Percentiles rank a stretch among this genome's conserved stretches.
Evolutionary conservation across 2,329 filamentous ascomycete genomes (phyloP).

Genomic region (Fusarium odoratissimum): DNA sequence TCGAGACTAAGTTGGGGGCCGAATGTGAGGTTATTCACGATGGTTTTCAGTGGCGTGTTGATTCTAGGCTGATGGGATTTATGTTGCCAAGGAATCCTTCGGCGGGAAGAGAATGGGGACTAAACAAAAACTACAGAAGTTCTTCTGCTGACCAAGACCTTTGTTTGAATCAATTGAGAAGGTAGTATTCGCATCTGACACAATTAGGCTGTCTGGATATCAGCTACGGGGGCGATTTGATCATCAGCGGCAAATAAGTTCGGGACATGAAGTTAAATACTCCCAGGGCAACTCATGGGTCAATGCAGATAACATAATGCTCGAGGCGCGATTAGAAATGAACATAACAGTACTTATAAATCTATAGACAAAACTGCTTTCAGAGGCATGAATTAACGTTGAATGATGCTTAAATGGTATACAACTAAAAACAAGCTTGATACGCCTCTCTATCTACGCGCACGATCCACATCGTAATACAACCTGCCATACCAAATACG

Average conservation of each 20-base stretch:
- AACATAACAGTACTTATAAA: no score
- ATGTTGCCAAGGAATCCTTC: slow-evolving; percentile 9
- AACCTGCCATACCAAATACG: neutral
- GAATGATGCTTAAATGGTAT: neutral
- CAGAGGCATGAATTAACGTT: neutral
- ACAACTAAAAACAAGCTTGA: neutral
- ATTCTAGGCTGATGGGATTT: neutral
- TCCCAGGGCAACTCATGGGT: accelerated
- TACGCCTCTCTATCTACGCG: neutral
- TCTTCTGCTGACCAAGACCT: neutral
- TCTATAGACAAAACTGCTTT: accelerated
- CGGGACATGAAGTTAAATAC: neutral
- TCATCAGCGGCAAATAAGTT: neutral
- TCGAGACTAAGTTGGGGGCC: neutral
- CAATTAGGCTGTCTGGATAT: neutral
- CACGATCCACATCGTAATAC: neutral
- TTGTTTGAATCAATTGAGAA: neutral
- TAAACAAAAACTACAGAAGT: slow-evolving; percentile 3
- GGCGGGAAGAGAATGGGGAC: neutral
- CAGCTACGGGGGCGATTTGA: neutral
- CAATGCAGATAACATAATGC: accelerated
- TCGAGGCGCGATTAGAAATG: accelerated
- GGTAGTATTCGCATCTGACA: neutral
- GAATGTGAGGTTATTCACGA: neutral
- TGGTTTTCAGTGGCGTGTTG: neutral